These are phyloP conservation scores for Penicillium thymicola DNA, from an alignment of 2,329 filamentous ascomycete species.

Conservation along the genomic window DNA sequence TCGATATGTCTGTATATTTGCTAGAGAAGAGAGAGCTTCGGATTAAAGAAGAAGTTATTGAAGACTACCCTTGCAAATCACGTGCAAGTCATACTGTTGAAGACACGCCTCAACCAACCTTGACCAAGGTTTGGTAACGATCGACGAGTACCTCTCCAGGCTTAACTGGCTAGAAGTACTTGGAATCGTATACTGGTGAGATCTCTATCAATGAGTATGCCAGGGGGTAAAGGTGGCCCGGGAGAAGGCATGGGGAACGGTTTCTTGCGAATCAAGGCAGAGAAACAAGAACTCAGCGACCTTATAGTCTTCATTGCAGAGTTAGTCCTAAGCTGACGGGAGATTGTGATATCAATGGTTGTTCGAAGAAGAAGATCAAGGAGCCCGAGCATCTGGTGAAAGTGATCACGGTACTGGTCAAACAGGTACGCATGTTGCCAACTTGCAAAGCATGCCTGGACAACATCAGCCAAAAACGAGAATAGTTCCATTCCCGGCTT, in stretches of 20 bases:
- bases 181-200: constrained; percentile 28
- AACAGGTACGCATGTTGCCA: too few relatives aligned
- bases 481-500: neutral
- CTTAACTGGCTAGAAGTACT: constrained; percentile 30
- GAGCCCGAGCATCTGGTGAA: neutral
- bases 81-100: constrained; percentile 33
- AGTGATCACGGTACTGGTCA: too few relatives aligned
- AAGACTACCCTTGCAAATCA: constrained; percentile 27
- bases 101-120: constrained; percentile 31
- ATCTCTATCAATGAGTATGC: constrained; percentile 28
- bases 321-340: constrained; percentile 10
- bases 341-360: constrained; percentile 12
- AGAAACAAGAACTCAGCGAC: constrained; percentile 17
- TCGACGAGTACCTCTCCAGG: constrained; percentile 30
- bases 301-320: constrained; percentile 25
- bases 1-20: constrained; percentile 24
- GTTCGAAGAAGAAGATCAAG: constrained; percentile 9
- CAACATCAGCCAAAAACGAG: neutral
- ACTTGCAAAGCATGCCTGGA: neutral
- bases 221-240: constrained; percentile 22
- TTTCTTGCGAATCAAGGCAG: constrained; percentile 25
- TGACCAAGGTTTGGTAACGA: constrained; percentile 29
- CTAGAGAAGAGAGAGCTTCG: constrained; percentile 21
- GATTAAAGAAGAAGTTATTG: constrained; percentile 15
- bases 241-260: constrained; percentile 25